These are phyloP conservation scores for Podila verticillata DNA, from an alignment of 192 early-diverging fungal genomes.

Conservation along the genomic window DNA sequence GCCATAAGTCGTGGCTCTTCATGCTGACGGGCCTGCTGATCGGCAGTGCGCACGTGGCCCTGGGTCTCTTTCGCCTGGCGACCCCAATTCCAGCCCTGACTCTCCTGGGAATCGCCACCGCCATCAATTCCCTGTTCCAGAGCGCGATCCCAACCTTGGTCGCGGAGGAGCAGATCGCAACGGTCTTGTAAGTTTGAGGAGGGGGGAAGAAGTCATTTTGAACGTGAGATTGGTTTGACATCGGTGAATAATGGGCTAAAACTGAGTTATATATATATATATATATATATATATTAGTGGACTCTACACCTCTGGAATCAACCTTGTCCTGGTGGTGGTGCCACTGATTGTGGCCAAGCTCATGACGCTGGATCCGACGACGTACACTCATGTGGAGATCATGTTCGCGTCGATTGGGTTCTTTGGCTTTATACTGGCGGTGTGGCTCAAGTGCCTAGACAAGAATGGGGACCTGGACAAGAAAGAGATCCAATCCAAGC, in stretches of 20 bases:
- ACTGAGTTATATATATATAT: background rate
- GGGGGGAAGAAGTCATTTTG: no score
- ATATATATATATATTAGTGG: slow-evolving; percentile 37
- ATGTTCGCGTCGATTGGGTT: slow-evolving; percentile 19
- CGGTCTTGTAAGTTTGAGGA: slow-evolving; percentile 51
- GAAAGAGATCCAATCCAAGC: slow-evolving; percentile 10
- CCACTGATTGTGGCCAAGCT: slow-evolving; percentile 65
- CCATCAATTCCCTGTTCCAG: slow-evolving; percentile 60
- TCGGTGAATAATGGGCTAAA: background rate
- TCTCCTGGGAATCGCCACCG: slow-evolving; percentile 58
- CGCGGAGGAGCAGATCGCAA: slow-evolving; percentile 33
- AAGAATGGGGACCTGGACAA: slow-evolving; percentile 18
- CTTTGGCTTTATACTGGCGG: slow-evolving; percentile 4
- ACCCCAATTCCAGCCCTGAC: slow-evolving; percentile 57
- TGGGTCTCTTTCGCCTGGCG: slow-evolving; percentile 44
- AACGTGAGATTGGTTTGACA: no score
- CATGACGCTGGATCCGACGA: slow-evolving; percentile 49
- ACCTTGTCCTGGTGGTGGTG: slow-evolving; percentile 60
- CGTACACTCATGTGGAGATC: slow-evolving; percentile 18
- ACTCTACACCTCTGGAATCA: slow-evolving; percentile 57
- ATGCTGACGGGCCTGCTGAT: slow-evolving; percentile 57
- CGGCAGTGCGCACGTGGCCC: slow-evolving; percentile 49
- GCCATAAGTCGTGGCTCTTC: slow-evolving; percentile 57
- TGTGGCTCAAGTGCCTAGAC: slow-evolving; percentile 26
- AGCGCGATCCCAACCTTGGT: slow-evolving; percentile 65